A percentile compares a stretch with the other conserved stretches of the same genome.
Conservation (phyloP, 805 yeast genomes). For the Brettanomyces sp. region DNA sequence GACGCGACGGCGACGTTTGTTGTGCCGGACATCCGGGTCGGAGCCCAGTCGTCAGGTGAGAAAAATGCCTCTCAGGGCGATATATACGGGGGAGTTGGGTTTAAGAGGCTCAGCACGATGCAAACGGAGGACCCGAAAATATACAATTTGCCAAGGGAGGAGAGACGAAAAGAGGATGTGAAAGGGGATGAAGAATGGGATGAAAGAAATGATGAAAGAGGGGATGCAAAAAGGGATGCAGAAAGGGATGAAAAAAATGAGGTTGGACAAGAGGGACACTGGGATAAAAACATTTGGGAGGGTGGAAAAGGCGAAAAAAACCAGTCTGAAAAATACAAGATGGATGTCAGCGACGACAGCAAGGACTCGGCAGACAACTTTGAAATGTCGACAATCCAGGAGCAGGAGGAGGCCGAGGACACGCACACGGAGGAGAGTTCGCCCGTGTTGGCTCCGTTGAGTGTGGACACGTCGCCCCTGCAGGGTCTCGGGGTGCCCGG, state of each 20-base stretch:
- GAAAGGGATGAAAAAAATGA: too few relatives aligned
- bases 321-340: neutral
- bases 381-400: slow-evolving; percentile 27
- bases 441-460: neutral
- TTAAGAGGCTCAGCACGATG: slow-evolving; percentile 19
- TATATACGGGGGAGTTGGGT: neutral
- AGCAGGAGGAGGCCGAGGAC: slow-evolving; percentile 18
- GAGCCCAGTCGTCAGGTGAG: slow-evolving; percentile 3
- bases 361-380: neutral
- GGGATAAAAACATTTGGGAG: neutral
- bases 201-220: too few relatives aligned
- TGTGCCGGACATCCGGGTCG: slow-evolving; percentile 6
- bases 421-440: slow-evolving; percentile 12
- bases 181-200: too few relatives aligned
- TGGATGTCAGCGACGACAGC: too few relatives aligned
- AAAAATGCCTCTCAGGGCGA: neutral
- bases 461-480: slow-evolving; percentile 1
- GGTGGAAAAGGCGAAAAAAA: neutral
- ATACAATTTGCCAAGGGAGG: slow-evolving; percentile 13
- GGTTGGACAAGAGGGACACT: neutral
- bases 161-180: neutral
- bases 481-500: slow-evolving; percentile 4
- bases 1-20: slow-evolving; percentile 11
- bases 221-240: too few relatives aligned
- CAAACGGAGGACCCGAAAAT: slow-evolving; percentile 23